Evolutionary conservation across 1,284 basidiomycete species (phyloP), one percentile per base, ranked within the genome.

Genomic region (Lignosus rhinocerotis): DNA sequence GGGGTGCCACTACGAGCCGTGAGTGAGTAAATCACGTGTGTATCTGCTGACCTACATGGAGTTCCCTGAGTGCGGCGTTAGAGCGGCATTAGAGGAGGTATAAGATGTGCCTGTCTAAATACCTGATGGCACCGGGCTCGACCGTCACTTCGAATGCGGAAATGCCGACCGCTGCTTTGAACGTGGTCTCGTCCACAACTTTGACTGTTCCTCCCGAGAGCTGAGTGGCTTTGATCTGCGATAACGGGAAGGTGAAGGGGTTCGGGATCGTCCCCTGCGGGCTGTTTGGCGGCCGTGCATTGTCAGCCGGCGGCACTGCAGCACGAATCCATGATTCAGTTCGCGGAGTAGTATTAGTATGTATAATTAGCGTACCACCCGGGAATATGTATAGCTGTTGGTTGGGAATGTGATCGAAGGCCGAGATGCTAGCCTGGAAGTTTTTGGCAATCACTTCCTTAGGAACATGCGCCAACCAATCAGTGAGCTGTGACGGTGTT

Each of bases 341-440:
- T 16, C 51, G 62, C 44, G 48, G 55, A 62, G 58, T 64, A 53
- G 63, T 33, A 57, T 21, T 12, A 17, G 39, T 33, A 16, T 9
- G 51, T 56, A 48, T 45, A 48, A 46, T 45, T 55, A 56, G 56
- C 77, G 45, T 64, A 85, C 83, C 64, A 53, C 78, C 76, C 3
- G 85, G 85, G 78, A 89, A 90, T 58, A 88, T 88, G 71, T 86
- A 88, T 48, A 89, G 76, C 67, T 88, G 80, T 53, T 81, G 59
- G 6, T 75, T 73, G 1, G 85, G 86, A 59, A 88, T 80, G 61
- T 83, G 76, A 47, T 79, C 75, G 69, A 88, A 88, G 1, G 80
- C 80, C 3, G 78, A 75, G 36, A 79, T 71, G 60, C 78, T 75
- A 11, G 78, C 76, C 65, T 83, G 78, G 76, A 90, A 89, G 71